Conservation (phyloP, 305 asterid genomes). For the Ilex paraguariensis region DNA sequence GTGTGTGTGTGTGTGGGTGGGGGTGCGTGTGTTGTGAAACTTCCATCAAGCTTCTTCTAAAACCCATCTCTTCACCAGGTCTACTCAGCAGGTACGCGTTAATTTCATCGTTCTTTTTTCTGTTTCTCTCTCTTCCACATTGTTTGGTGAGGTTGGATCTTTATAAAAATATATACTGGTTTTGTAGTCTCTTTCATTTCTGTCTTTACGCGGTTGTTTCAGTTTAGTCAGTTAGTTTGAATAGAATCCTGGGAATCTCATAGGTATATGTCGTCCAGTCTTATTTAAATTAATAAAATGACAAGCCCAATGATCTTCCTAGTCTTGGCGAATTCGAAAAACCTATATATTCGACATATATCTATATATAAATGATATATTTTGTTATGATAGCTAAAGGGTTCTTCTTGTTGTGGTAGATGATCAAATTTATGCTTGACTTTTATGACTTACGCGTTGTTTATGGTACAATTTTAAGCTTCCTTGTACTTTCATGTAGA, state of each 20-base stretch:
- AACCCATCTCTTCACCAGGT: not conserved
- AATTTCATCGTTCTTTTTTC: not conserved
- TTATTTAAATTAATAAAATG: not conserved
- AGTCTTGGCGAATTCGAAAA: not conserved
- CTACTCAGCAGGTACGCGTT: conserved; percentile 41
- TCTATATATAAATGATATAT: too few species aligned
- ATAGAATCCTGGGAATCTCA: not conserved
- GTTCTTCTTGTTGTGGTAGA: conserved; percentile 15
- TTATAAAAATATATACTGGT: not conserved
- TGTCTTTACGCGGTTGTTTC: conserved; percentile 35
- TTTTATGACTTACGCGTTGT: conserved; percentile 26
- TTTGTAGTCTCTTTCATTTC: conserved; percentile 23
- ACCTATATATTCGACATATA: conserved; percentile 15
- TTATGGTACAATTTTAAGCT: conserved; percentile 34
- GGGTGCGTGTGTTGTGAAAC: not conserved
- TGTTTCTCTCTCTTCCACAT: not conserved
- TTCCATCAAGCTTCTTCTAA: not conserved
- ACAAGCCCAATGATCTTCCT: too few species aligned
- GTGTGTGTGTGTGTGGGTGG: too few species aligned
- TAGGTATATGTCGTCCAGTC: not conserved
- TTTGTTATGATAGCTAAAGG: conserved; percentile 1
- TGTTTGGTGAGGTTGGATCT: conserved; percentile 2
- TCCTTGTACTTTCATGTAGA: conserved; percentile 45
- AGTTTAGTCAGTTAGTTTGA: conserved; percentile 4
- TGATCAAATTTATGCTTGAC: conserved; percentile 33